Conservation (phyloP, 1,139 yeast species). For the Kodamaea anthophila region DNA sequence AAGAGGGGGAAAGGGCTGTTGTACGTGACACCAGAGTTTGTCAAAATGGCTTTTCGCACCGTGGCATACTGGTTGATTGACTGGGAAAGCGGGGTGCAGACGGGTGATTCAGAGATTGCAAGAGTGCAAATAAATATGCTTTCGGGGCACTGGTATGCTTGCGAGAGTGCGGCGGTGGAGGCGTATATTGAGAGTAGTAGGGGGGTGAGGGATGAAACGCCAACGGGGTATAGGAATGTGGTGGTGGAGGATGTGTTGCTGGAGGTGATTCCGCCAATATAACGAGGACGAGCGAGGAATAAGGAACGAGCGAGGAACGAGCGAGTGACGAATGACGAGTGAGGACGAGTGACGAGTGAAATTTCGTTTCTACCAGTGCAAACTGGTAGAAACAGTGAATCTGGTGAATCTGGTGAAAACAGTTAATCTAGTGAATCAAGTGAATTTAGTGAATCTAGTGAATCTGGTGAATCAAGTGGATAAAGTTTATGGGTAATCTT, state of each 20-base stretch:
- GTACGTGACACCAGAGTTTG: slow-evolving; percentile 35
- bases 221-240: slow-evolving; percentile 30
- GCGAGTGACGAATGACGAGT: too few relatives aligned
- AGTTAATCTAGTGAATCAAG: too few relatives aligned
- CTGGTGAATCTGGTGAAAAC: too few relatives aligned
- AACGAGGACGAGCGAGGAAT: too few relatives aligned
- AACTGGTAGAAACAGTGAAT: too few relatives aligned
- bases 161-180: slow-evolving; percentile 35
- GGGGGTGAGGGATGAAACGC: slow-evolving; percentile 18
- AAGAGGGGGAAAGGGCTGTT: slow-evolving; percentile 9
- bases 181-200: slow-evolving; percentile 21
- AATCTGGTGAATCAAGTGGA: too few relatives aligned
- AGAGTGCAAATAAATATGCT: slow-evolving; percentile 28
- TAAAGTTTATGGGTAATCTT: too few relatives aligned
- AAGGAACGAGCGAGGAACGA: not conserved
- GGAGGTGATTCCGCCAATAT: slow-evolving; percentile 38
- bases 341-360: too few relatives aligned
- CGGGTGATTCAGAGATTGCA: slow-evolving; percentile 13
- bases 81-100: slow-evolving; percentile 28
- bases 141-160: slow-evolving; percentile 45
- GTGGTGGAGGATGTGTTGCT: slow-evolving; percentile 35
- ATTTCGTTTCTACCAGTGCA: too few relatives aligned
- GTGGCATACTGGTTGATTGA: slow-evolving; percentile 44
- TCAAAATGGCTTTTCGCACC: slow-evolving; percentile 36
- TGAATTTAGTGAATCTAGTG: too few relatives aligned